A percentile compares a stretch with the other conserved stretches of the same genome.
phyloP scores from a whole-genome alignment of 108 stramenopile species.

The Conticribra guillardii region DNA sequence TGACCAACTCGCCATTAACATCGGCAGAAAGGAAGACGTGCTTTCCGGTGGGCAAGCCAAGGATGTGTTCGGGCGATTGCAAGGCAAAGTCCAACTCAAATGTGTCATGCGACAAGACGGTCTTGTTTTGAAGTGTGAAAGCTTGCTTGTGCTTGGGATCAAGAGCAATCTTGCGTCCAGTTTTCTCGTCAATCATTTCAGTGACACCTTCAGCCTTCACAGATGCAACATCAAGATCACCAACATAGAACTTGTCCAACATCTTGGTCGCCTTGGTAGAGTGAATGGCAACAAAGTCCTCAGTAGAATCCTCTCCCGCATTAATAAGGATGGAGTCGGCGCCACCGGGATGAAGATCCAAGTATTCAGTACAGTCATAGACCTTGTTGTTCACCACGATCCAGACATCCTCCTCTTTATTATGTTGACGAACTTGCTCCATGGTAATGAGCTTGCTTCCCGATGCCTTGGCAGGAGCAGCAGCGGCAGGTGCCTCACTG shows the following conservation, averaged over 20 bases:
- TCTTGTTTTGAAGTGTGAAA: slow-evolving; percentile 86
- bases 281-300: slow-evolving; percentile 98
- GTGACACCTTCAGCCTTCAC: slow-evolving; percentile 48
- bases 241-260: slow-evolving; percentile 94
- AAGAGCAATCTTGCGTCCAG: slow-evolving; percentile 74
- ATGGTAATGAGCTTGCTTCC: slow-evolving; percentile 70
- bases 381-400: slow-evolving; percentile 92
- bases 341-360: slow-evolving; percentile 95
- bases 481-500: slow-evolving; percentile 45
- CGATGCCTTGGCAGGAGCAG: slow-evolving; percentile 18
- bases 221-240: slow-evolving; percentile 71
- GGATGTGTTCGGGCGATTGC: slow-evolving; percentile 84
- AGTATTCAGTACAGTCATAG: slow-evolving; percentile 93
- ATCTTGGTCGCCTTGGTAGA: slow-evolving; percentile 92
- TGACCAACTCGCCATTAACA: slow-evolving; percentile 82
- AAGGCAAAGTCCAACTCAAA: slow-evolving; percentile 94
- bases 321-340: slow-evolving; percentile 92
- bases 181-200: slow-evolving; percentile 43
- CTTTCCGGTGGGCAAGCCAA: slow-evolving; percentile 97
- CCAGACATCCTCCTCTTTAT: slow-evolving; percentile 92
- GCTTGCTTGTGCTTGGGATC: slow-evolving; percentile 89
- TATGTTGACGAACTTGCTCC: slow-evolving; percentile 91
- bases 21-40: slow-evolving; percentile 92
- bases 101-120: slow-evolving; percentile 91
- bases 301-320: slow-evolving; percentile 94